phyloP scores from a whole-genome alignment of 495 filamentous ascomycete species.

The Talaromyces stipitatus region DNA sequence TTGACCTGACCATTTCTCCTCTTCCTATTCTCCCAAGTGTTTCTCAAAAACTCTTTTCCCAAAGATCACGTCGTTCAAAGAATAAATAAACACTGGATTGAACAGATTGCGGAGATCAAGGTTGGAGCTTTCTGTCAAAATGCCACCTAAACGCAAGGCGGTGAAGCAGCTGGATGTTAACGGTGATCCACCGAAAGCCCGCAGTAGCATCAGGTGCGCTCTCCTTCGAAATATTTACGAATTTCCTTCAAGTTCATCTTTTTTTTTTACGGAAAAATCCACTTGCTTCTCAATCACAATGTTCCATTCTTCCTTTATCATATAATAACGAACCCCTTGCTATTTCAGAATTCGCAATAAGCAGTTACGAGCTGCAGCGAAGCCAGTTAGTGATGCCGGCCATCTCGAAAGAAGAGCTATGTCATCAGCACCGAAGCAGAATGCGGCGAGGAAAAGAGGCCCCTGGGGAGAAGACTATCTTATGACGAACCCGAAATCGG shows the following conservation, averaged over 20 bases:
- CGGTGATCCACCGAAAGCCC: not conserved
- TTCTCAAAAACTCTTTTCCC: not conserved
- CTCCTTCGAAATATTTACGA: too few relatives aligned
- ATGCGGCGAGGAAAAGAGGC: slow-evolving; percentile 26
- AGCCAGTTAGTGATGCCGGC: slow-evolving; percentile 8
- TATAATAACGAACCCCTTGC: not conserved
- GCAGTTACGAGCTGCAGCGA: slow-evolving; percentile 8
- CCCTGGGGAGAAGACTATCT: slow-evolving; percentile 43
- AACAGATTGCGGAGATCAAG: slow-evolving; percentile 2
- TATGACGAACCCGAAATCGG: slow-evolving; percentile 47
- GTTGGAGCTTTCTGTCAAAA: slow-evolving; percentile 1
- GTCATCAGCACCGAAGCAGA: slow-evolving; percentile 23
- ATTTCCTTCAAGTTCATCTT: not conserved
- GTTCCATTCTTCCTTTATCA: not conserved
- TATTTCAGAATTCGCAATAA: not conserved
- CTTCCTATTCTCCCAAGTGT: not conserved
- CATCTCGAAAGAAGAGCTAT: slow-evolving; percentile 14
- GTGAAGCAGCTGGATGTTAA: not conserved
- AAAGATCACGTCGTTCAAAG: not conserved
- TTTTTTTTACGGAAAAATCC: not conserved
- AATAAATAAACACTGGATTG: not conserved
- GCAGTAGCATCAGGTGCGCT: not conserved
- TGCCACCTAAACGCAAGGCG: slow-evolving; percentile 7
- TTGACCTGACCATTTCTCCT: slow-evolving; percentile 81
- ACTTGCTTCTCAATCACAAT: not conserved